Percentiles rank a stretch among this genome's conserved stretches.
These are phyloP conservation scores for Epichloe sylvatica DNA, from an alignment of 2,329 filamentous ascomycete species.

Conservation along the genomic window DNA sequence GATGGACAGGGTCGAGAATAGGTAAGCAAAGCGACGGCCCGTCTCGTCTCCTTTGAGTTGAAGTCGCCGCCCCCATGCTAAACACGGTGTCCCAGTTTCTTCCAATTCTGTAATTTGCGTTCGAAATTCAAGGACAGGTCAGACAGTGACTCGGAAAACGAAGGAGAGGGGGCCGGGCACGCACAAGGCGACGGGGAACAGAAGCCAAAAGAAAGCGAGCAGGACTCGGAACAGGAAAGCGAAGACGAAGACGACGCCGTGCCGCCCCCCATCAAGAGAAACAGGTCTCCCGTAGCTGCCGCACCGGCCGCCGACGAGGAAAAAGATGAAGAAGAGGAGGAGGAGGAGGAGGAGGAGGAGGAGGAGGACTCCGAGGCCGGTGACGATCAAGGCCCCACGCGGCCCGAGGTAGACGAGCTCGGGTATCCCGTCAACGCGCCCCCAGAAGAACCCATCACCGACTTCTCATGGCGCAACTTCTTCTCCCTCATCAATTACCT, in stretches of 20 bases:
- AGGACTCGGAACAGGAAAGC: conserved; percentile 32
- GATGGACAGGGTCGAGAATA: conserved; percentile 67
- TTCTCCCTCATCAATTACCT: conserved; percentile 92
- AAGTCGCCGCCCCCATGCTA: neutral
- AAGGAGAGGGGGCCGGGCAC: conserved; percentile 10
- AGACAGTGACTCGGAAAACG: conserved; percentile 15
- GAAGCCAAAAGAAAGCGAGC: conserved; percentile 18
- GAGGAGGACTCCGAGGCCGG: conserved; percentile 15
- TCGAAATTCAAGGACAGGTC: conserved; percentile 34
- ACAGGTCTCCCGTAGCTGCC: conserved; percentile 30
- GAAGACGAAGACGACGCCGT: conserved; percentile 73
- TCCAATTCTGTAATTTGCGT: conserved; percentile 69
- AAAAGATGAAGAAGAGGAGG: conserved; percentile 9
- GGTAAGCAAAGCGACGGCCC: conserved; percentile 35
- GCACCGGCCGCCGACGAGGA: conserved; percentile 13
- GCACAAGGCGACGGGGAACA: conserved; percentile 20
- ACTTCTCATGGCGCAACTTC: conserved; percentile 88
- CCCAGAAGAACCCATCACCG: conserved; percentile 65
- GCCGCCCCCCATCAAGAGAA: conserved; percentile 70
- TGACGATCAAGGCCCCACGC: conserved; percentile 21
- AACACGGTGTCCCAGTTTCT: conserved; percentile 48
- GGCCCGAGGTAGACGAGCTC: conserved; percentile 68
- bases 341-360: conserved; percentile 14
- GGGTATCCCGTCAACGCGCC: conserved; percentile 63
- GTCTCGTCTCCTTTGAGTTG: neutral